phyloP scores from a whole-genome alignment of 768 basidiomycete species.

The Rubroboletus satanas region DNA sequence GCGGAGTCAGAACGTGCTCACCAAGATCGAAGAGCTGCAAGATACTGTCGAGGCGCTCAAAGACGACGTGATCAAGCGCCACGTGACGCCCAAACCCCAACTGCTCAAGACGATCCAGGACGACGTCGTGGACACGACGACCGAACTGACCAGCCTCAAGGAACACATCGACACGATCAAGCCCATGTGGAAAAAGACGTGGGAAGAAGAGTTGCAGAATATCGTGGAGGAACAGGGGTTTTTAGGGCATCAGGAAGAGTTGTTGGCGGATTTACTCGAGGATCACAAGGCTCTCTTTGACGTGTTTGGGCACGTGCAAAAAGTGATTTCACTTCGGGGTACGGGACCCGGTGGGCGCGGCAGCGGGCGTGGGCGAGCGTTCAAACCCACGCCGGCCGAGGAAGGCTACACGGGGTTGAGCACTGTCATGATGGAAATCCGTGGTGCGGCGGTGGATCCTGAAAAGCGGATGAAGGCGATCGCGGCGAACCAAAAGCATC shows the following conservation, averaged over 20 bases:
- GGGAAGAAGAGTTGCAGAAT: constrained; percentile 93
- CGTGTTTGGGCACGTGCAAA: constrained; percentile 87
- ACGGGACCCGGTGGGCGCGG: constrained; percentile 41
- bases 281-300: constrained; percentile 88
- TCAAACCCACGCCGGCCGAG: constrained; percentile 60
- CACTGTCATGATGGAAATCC: constrained; percentile 89
- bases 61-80: constrained; percentile 87
- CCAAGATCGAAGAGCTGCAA: constrained; percentile 88
- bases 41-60: constrained; percentile 87
- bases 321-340: constrained; percentile 72
- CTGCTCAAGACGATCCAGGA: constrained; percentile 68
- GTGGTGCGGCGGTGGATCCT: constrained; percentile 76
- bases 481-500: constrained; percentile 75
- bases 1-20: constrained; percentile 85
- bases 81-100: constrained; percentile 75
- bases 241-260: constrained; percentile 87
- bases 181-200: constrained; percentile 98
- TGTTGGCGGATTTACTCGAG: constrained; percentile 82
- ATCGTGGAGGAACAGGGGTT: constrained; percentile 98
- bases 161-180: constrained; percentile 86
- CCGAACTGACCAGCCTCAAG: constrained; percentile 71
- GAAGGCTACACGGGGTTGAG: constrained; percentile 64
- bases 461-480: constrained; percentile 88
- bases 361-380: constrained; percentile 41
- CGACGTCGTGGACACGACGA: constrained; percentile 61